Evolutionary conservation across 257 asterid genomes (phyloP).

Genomic region (Buddleja alternifolia): DNA sequence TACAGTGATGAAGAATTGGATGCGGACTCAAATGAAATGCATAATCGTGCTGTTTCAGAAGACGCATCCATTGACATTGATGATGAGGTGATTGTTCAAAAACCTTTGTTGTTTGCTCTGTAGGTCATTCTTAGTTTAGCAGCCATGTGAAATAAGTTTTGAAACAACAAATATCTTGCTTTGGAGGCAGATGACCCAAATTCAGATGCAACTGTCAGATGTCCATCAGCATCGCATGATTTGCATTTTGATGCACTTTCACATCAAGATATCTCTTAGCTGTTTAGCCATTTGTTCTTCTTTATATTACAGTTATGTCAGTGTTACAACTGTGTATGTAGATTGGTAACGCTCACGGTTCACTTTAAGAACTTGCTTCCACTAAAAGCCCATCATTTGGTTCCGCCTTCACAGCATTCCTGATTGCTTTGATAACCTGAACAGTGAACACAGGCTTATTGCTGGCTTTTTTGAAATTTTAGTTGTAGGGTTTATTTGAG

Average conservation of each 20-base stretch:
- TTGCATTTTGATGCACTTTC: background rate
- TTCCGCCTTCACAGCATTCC: too few relatives aligned
- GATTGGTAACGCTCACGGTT: too few relatives aligned
- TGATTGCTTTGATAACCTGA: too few relatives aligned
- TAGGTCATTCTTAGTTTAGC: background rate
- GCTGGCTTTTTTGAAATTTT: too few relatives aligned
- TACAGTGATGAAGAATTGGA: conserved; percentile 94
- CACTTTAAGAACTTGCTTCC: too few relatives aligned
- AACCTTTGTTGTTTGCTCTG: background rate
- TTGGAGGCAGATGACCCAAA: background rate
- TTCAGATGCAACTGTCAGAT: background rate
- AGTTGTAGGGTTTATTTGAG: background rate
- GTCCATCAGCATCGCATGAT: background rate
- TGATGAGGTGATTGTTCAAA: conserved; percentile 56
- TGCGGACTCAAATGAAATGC: conserved; percentile 49
- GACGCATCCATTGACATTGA: conserved; percentile 43
- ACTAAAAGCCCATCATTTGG: too few relatives aligned
- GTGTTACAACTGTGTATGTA: too few relatives aligned
- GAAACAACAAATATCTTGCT: background rate
- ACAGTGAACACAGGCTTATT: background rate
- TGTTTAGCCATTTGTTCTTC: background rate
- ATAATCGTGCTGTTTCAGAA: conserved; percentile 38
- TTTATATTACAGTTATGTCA: background rate
- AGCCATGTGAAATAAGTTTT: conserved; percentile 5
- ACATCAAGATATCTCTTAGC: background rate